A percentile compares a stretch with the other conserved stretches of the same genome.
Evolutionary conservation across 805 yeast species (phyloP).

Genomic region (Hanseniaspora valbyensis): DNA sequence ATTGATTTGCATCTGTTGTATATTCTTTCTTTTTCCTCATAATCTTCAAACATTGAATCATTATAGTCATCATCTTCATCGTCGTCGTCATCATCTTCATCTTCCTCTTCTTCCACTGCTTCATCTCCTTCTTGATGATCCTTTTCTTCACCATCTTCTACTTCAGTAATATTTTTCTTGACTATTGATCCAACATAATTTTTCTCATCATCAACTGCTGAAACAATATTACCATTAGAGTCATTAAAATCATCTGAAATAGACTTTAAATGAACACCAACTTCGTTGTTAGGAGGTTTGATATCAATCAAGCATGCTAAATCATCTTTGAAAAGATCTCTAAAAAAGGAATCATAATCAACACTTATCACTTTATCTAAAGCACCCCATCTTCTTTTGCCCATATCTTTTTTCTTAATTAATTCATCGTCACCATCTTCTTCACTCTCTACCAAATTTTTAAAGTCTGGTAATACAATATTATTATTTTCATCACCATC

Average conservation of each 20-base stretch:
- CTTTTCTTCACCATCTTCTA: not conserved
- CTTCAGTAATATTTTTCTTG: too few species aligned
- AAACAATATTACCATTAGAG: slow-evolving; percentile 70
- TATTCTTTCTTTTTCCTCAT: slow-evolving; percentile 36
- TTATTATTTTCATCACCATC: too few species aligned
- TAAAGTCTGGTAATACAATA: not conserved
- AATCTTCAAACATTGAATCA: slow-evolving; percentile 19
- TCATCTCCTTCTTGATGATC: not conserved
- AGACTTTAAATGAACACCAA: slow-evolving; percentile 27
- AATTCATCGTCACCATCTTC: not conserved
- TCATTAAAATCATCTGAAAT: slow-evolving; percentile 39
- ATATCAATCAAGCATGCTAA: slow-evolving; percentile 20
- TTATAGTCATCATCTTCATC: slow-evolving; percentile 21
- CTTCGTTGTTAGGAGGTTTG: slow-evolving; percentile 29
- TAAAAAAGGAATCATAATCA: slow-evolving; percentile 6
- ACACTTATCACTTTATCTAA: slow-evolving; percentile 2
- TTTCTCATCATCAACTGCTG: slow-evolving; percentile 47
- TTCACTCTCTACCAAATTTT: not conserved
- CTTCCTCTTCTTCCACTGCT: slow-evolving; percentile 20
- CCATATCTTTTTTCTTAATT: not conserved
- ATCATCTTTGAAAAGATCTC: slow-evolving; percentile 11
- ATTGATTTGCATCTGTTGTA: slow-evolving; percentile 68
- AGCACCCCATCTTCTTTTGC: not conserved
- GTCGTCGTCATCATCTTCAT: slow-evolving; percentile 22
- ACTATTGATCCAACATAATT: not conserved